Percentiles rank a stretch among this genome's conserved stretches.
Evolutionary conservation across 73 alveolate genomes (phyloP).

Genomic region (Paramecium pentaurelia): DNA sequence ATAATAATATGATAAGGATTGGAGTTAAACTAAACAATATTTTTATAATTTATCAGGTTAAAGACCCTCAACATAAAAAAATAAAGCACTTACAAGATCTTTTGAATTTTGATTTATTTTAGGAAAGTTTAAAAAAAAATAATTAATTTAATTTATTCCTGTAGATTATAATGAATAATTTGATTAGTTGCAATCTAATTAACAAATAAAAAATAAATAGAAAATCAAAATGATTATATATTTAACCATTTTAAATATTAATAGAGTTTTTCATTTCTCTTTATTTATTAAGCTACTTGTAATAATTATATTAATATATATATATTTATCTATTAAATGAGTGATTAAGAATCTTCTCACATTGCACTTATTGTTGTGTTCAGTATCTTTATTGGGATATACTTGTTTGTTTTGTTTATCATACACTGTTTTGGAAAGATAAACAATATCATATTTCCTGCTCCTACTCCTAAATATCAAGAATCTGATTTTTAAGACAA

Average conservation of each 20-base stretch:
- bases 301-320: not conserved
- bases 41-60: not conserved
- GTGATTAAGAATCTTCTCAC: not conserved
- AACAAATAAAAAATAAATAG: not conserved
- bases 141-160: not conserved
- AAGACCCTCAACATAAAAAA: not conserved
- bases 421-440: not conserved
- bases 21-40: conserved; percentile 7
- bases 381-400: not conserved
- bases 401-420: not conserved
- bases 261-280: not conserved
- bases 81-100: not conserved
- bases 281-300: not conserved
- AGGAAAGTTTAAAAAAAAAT: not conserved
- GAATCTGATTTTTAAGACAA: not conserved
- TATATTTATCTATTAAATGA: not conserved
- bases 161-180: not conserved
- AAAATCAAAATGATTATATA: too few species aligned
- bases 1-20: not conserved
- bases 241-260: not conserved
- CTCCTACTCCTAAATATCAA: not conserved
- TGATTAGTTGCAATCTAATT: not conserved
- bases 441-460: not conserved
- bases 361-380: not conserved
- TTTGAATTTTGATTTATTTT: not conserved